phyloP scores from a whole-genome alignment of 1,284 basidiomycete genomes.

The Cystobasidium slooffiae region DNA sequence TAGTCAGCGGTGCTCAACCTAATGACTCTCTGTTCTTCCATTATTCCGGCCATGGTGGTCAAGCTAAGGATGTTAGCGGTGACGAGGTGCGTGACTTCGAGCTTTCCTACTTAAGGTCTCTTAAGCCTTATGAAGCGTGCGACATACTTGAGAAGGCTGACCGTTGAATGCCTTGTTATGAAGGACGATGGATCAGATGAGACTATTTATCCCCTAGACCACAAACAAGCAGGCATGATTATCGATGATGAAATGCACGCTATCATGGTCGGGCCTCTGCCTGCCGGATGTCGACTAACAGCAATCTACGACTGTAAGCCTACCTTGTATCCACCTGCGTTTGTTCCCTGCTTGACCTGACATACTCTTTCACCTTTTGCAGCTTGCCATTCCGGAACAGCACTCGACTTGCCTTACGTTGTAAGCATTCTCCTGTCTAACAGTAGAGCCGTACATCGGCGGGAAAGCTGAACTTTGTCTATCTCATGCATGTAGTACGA shows the following conservation, averaged over 20 bases:
- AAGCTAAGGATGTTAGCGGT: constrained; percentile 65
- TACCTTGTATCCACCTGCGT: neutral
- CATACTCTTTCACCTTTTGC: neutral
- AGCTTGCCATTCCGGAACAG: constrained; percentile 59
- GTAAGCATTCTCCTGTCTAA: constrained; percentile 58
- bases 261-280: constrained; percentile 67
- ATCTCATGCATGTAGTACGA: neutral
- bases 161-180: no score
- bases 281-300: constrained; percentile 81
- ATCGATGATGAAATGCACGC: constrained; percentile 77
- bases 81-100: constrained; percentile 54
- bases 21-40: constrained; percentile 93
- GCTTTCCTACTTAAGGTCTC: no score
- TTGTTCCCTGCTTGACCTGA: neutral
- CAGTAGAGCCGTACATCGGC: neutral
- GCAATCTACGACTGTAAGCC: constrained; percentile 73
- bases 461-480: constrained; percentile 42
- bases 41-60: constrained; percentile 77
- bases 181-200: constrained; percentile 44
- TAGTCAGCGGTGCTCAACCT: constrained; percentile 75
- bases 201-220: constrained; percentile 87
- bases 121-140: no score
- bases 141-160: no score
- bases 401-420: constrained; percentile 61
- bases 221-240: constrained; percentile 71